Evolutionary conservation across 139 green algal species (phyloP), one percentile per base, ranked within the genome.

Genomic region (Chlorella sp.): DNA sequence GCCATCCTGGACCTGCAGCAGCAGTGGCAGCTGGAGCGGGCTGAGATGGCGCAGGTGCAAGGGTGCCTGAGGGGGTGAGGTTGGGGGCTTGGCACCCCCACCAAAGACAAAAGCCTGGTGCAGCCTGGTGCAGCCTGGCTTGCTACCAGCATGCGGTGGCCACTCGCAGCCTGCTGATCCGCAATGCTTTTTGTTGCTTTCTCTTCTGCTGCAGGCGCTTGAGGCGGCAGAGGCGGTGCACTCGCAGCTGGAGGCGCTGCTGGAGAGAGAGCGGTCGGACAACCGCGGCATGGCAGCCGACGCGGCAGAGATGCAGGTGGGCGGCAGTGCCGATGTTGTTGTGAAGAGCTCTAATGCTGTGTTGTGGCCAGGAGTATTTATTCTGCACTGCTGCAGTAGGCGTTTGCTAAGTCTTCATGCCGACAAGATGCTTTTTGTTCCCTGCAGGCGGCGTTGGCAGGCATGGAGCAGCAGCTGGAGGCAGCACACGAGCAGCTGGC

Each of bases 191-290:
- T 51, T 9, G 44, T 9, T 51, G 44, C 44, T 9, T 51, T 6
- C 44, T 9, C 9, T 16, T 51, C 9, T 51, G 7, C 44, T 51
- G 44, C 51, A 60, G 6, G 81, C 81, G 4, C 56, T 80, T 28
- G 69, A 80, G 70, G 69, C 69, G 9, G 81, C 81, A 25, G 56
- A 70, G 36, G 81, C 70, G 25, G 70, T 74, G 47, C 36, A 80
- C 28, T 57, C 26, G n/a, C 69, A 86, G 70, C 70, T 86, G 39
- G 69, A 73, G 20, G 28, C 34, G 38, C 69, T 86, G 69, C 69
- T 86, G 34, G 62, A 86, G 51, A 55, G 70, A 55, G 81, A 86
- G 81, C 69, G 70, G 60, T 36, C 6, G 4, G 76, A 82, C n/a
- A 57, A 56, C 36, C 57, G 76, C 21, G 76, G 28, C 23, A 69